Base-by-base conservation (phyloP, 1,139 yeast species). In the Zygosaccharomyces sapae region DNA sequence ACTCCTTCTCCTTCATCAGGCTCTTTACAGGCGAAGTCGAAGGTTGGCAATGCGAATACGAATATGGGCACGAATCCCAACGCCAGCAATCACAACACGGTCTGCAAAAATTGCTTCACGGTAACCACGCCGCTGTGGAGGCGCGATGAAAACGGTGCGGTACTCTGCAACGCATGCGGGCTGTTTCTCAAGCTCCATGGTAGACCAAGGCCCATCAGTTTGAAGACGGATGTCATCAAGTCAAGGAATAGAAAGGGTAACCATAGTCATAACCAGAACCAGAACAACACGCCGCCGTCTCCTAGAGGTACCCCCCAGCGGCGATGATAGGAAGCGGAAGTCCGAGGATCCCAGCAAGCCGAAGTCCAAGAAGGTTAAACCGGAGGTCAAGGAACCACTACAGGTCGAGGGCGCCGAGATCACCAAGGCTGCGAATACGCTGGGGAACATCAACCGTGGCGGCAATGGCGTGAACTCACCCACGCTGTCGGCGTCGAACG, bases 41-140 rank as follows among this genome's bases (percentile, higher is more conserved):
- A 31, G 19, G 25, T 6, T 5, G 25, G 25, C 5, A 22, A 6
- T 22, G 25, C 25, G 13, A 31, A 5, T 12, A 12, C 10, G 13
- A 18, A 9, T 31, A 31, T 13, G 25, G 41, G 33, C 8, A 27
- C 13, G 16, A 25, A 13, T 20, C 12, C 7, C 33, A 38, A 22
- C 22, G 41, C 33, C 3, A 16, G 13, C 6, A 7, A 38, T 29
- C 34, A 33, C 22, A 44, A 27, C 36, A 90, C 96, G 1, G 77
- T 84, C 19, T 90, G 97, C 67, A 87, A 85, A 57, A 90, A 90
- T 66, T 90, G 97, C 70, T 79, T 83, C 58, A 90, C 97, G 4
- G 86, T 87, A 51, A 89, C 92, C 1, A 90, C 97, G 1, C 97
- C 97, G 0, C 72, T 90, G 24, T 90, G 97, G 97, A 76, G 97